Conservation (phyloP, 352 stramenopile species). For the Peronospora farinosa region DNA sequence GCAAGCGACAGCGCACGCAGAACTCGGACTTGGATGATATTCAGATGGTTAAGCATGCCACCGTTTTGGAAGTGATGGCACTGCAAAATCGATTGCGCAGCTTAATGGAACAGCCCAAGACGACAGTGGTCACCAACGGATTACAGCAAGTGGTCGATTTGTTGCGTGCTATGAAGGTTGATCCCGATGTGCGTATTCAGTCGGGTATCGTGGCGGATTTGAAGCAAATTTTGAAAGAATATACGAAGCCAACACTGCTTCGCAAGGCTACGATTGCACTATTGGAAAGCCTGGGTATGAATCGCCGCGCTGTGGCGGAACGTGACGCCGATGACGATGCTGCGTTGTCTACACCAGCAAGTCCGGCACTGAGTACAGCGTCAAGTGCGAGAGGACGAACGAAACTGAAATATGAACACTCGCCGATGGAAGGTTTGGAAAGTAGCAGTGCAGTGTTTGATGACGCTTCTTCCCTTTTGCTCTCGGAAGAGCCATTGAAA, state of each 20-base stretch:
- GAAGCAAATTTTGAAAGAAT: conserved; percentile 71
- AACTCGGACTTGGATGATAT: conserved; percentile 62
- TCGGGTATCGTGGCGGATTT: conserved; percentile 64
- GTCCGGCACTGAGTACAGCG: conserved; percentile 28
- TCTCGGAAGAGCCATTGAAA: conserved; percentile 20
- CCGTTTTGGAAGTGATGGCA: conserved; percentile 51
- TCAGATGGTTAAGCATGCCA: conserved; percentile 59
- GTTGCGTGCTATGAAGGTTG: conserved; percentile 68
- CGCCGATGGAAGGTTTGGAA: conserved; percentile 16
- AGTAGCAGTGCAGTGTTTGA: conserved; percentile 14
- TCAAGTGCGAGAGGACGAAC: conserved; percentile 23
- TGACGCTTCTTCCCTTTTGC: conserved; percentile 21
- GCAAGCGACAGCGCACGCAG: conserved; percentile 56
- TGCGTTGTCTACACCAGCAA: conserved; percentile 16
- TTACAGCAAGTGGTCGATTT: conserved; percentile 77
- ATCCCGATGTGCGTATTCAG: conserved; percentile 63
- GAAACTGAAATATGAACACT: conserved; percentile 11
- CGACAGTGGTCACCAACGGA: conserved; percentile 50
- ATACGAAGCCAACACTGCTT: conserved; percentile 73
- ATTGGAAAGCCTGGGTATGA: conserved; percentile 68
- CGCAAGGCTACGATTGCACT: conserved; percentile 64
- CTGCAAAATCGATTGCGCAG: conserved; percentile 67
- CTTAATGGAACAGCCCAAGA: conserved; percentile 49
- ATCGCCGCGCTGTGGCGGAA: conserved; percentile 39
- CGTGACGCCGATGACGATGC: conserved; percentile 44